A percentile compares a stretch with the other conserved stretches of the same genome.
phyloP scores from a whole-genome alignment of 2,329 filamentous ascomycete genomes.

The Apiospora malaysiana region DNA sequence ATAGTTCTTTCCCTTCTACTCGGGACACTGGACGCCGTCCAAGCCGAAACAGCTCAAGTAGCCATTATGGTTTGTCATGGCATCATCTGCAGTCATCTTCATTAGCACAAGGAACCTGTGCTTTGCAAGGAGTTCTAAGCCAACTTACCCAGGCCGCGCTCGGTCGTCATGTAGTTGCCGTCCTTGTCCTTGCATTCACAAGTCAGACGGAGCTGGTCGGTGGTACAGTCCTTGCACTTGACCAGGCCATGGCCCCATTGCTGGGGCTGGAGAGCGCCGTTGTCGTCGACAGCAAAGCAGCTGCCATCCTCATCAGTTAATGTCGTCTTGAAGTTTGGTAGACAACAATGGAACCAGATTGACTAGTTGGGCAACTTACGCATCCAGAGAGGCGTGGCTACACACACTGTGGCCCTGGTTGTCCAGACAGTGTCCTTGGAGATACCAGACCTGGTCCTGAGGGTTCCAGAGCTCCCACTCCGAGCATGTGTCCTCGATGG shows the following conservation, averaged over 20 bases:
- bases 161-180: not conserved
- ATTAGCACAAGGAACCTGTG: not conserved
- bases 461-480: not conserved
- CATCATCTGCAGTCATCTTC: not conserved
- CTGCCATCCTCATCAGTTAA: not conserved
- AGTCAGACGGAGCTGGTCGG: not conserved
- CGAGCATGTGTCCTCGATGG: not conserved
- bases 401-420: not conserved
- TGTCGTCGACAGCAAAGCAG: slow-evolving; percentile 2
- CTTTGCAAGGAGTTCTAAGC: not conserved
- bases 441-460: not conserved
- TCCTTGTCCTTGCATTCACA: slow-evolving; percentile 7
- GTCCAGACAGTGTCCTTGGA: not conserved
- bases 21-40: not conserved
- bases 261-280: not conserved
- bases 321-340: not conserved
- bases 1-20: not conserved
- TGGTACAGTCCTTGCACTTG: not conserved
- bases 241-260: not conserved
- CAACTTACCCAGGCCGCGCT: not conserved
- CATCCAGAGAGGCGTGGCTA: not conserved
- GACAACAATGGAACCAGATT: too few relatives aligned
- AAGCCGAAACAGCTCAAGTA: not conserved
- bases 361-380: not conserved
- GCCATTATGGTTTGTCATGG: not conserved